Evolutionary conservation across 2,329 filamentous ascomycete genomes (phyloP).

Genomic region (Zymoseptoria pseudotritici): DNA sequence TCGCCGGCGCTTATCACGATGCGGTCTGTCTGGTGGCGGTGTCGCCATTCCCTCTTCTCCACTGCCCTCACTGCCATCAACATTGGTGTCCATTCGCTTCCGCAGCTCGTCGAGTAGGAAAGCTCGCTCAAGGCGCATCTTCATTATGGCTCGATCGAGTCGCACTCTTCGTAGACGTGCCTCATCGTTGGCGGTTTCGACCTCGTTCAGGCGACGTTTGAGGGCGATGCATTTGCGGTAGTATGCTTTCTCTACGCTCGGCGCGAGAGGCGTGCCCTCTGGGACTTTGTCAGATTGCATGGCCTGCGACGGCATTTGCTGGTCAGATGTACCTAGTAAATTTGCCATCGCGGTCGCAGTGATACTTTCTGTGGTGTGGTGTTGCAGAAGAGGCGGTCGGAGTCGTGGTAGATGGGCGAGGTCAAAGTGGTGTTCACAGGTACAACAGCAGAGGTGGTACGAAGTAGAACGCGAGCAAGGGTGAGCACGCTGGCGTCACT

Average conservation of each 20-base stretch:
- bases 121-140: conserved; percentile 79
- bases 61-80: conserved; percentile 34
- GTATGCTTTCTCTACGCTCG: conserved; percentile 92
- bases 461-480: neutral
- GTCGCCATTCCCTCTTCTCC: conserved; percentile 26
- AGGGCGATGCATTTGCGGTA: conserved; percentile 93
- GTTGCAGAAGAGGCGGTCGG: neutral
- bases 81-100: conserved; percentile 41
- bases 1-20: conserved; percentile 24
- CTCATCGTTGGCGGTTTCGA: conserved; percentile 84
- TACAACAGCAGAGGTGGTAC: neutral
- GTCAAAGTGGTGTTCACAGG: neutral
- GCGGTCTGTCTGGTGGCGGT: conserved; percentile 26
- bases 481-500: neutral
- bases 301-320: neutral
- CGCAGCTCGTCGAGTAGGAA: conserved; percentile 45
- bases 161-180: conserved; percentile 71
- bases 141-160: conserved; percentile 78
- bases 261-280: conserved; percentile 51
- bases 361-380: neutral
- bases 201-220: conserved; percentile 82
- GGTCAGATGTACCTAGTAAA: neutral
- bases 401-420: neutral
- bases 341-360: neutral
- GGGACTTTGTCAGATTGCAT: neutral